Evolutionary conservation across 2,329 filamentous ascomycete species (phyloP).

Genomic region (Colletotrichum phormii): DNA sequence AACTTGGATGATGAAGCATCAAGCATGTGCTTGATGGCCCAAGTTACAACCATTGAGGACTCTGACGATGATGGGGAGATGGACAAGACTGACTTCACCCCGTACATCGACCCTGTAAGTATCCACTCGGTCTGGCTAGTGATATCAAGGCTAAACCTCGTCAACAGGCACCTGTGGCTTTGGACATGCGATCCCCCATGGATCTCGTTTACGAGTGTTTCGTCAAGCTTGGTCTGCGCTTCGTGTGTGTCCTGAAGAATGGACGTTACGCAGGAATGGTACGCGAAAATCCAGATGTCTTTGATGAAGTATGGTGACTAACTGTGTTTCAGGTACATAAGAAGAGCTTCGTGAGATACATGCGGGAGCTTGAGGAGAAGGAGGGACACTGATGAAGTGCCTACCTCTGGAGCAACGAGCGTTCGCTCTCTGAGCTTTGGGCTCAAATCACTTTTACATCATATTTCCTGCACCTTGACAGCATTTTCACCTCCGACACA

Average conservation of each 20-base stretch:
- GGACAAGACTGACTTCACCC: constrained; percentile 87
- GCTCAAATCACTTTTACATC: not conserved
- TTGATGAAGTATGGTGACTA: not conserved
- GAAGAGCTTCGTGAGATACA: constrained; percentile 95
- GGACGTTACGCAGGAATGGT: constrained; percentile 92
- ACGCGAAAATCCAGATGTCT: constrained; percentile 47
- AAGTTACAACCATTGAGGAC: constrained; percentile 72
- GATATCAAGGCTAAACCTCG: not conserved
- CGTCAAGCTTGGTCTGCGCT: constrained; percentile 90
- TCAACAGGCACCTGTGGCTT: constrained; percentile 78
- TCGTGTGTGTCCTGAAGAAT: constrained; percentile 88
- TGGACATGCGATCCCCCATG: constrained; percentile 92
- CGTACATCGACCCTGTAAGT: constrained; percentile 86
- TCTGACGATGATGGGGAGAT: constrained; percentile 65
- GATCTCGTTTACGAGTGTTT: constrained; percentile 98
- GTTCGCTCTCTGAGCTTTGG: not conserved
- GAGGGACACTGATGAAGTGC: constrained; percentile 34
- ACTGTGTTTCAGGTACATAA: constrained; percentile 77
- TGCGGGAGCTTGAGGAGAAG: constrained; percentile 81
- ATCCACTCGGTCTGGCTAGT: not conserved
- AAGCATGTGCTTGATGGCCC: constrained; percentile 84
- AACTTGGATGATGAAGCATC: constrained; percentile 80
- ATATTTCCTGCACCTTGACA: not conserved
- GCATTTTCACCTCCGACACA: not conserved
- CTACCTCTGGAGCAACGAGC: not conserved